Conservation (phyloP, 2,329 filamentous ascomycete genomes). For the Ophiostoma triangulosporum region DNA sequence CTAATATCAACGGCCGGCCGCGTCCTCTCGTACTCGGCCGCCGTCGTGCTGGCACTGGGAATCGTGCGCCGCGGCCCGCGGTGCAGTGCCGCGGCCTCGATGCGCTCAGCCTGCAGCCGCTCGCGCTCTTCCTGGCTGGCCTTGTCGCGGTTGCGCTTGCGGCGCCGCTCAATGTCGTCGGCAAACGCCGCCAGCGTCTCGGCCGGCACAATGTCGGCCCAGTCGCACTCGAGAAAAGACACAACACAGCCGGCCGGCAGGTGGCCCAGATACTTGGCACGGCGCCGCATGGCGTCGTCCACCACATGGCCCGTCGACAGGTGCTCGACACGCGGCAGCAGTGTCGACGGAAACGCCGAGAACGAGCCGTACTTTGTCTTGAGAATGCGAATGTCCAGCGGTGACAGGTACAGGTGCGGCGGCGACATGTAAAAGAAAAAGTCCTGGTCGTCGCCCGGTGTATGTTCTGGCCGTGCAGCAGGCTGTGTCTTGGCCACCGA, state of each 20-base stretch:
- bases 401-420: slow-evolving; percentile 78
- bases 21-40: background rate
- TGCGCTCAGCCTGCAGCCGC: slow-evolving; percentile 64
- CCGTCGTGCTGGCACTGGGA: background rate
- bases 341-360: slow-evolving; percentile 67
- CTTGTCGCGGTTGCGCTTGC: slow-evolving; percentile 70
- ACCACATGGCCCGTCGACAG: slow-evolving; percentile 80
- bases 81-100: slow-evolving; percentile 50
- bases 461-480: background rate
- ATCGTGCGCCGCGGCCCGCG: slow-evolving; percentile 2
- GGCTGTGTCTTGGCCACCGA: background rate
- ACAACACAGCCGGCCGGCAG: slow-evolving; percentile 85
- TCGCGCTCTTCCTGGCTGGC: slow-evolving; percentile 78
- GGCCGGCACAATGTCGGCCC: slow-evolving; percentile 73
- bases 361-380: slow-evolving; percentile 82
- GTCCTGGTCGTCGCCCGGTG: slow-evolving; percentile 24
- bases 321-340: slow-evolving; percentile 76
- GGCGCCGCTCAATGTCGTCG: slow-evolving; percentile 61
- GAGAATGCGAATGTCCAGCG: slow-evolving; percentile 82
- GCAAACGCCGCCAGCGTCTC: slow-evolving; percentile 64
- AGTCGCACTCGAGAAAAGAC: slow-evolving; percentile 84
- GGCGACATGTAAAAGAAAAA: slow-evolving; percentile 85
- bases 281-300: slow-evolving; percentile 70
- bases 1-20: slow-evolving; percentile 31
- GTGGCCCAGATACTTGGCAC: slow-evolving; percentile 77